These are phyloP conservation scores for Teunomyces gatunensis DNA, from an alignment of 805 yeast species.

Conservation along the genomic window DNA sequence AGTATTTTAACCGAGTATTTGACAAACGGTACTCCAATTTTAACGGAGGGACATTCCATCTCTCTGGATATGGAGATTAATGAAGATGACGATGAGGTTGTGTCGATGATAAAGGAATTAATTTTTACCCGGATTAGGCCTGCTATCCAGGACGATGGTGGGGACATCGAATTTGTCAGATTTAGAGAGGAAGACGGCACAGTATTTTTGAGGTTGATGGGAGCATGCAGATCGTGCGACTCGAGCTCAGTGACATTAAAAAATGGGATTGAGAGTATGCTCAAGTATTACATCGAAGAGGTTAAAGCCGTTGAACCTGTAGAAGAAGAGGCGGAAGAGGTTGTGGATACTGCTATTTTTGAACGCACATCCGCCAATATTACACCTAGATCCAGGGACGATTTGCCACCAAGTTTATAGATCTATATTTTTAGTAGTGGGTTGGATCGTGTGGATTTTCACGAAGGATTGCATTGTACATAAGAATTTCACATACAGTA, in stretches of 20 bases:
- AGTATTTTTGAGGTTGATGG: constrained; percentile 57
- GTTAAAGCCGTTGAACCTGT: constrained; percentile 55
- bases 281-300: constrained; percentile 68
- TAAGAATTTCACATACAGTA: background rate
- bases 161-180: constrained; percentile 65
- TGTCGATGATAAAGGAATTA: constrained; percentile 65
- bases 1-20: constrained; percentile 54
- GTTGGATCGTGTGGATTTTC: background rate
- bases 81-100: constrained; percentile 67
- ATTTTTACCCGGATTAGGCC: constrained; percentile 71
- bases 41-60: constrained; percentile 29
- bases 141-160: constrained; percentile 74
- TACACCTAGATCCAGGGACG: constrained; percentile 27
- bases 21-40: constrained; percentile 55
- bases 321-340: constrained; percentile 35
- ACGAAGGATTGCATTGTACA: background rate
- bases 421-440: constrained; percentile 1
- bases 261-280: constrained; percentile 68
- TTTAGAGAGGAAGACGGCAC: constrained; percentile 55
- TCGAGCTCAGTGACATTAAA: constrained; percentile 63
- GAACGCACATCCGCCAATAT: constrained; percentile 14
- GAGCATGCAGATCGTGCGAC: constrained; percentile 75
- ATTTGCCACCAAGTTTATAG: constrained; percentile 26
- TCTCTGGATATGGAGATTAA: constrained; percentile 39
- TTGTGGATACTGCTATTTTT: constrained; percentile 1